Evolutionary conservation across 768 basidiomycete genomes (phyloP).

Genomic region (Collybiopsis confluens): DNA sequence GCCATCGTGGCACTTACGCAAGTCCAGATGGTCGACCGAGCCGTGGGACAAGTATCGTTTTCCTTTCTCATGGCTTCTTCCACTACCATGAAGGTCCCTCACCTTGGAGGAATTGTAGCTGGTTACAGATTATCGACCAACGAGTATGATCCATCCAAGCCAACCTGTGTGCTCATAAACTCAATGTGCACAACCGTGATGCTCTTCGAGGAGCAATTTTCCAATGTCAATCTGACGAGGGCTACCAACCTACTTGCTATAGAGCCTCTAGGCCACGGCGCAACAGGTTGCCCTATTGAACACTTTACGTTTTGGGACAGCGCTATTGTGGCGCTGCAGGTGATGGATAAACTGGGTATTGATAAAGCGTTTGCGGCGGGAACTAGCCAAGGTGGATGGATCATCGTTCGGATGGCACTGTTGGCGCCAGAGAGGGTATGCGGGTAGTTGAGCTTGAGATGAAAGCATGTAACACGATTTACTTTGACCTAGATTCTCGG

Average conservation of each 20-base stretch:
- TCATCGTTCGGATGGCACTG: background rate
- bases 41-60: too few species aligned
- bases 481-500: background rate
- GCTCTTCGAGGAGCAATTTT: background rate
- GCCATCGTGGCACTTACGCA: too few species aligned
- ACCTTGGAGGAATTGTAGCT: background rate
- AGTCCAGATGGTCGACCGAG: too few species aligned
- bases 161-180: background rate
- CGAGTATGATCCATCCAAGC: background rate
- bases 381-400: background rate
- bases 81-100: background rate
- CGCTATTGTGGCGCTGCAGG: background rate
- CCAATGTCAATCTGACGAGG: background rate
- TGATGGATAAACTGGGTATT: background rate
- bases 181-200: constrained; percentile 1
- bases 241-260: background rate
- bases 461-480: background rate
- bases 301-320: constrained; percentile 2
- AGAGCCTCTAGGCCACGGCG: background rate
- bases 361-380: background rate
- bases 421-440: background rate
- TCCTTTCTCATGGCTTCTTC: background rate
- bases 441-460: background rate
- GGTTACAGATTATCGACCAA: background rate
- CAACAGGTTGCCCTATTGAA: background rate